A percentile compares a stretch with the other conserved stretches of the same genome.
phyloP scores from a whole-genome alignment of 208 protist genomes.

The Phytomonas francai region DNA sequence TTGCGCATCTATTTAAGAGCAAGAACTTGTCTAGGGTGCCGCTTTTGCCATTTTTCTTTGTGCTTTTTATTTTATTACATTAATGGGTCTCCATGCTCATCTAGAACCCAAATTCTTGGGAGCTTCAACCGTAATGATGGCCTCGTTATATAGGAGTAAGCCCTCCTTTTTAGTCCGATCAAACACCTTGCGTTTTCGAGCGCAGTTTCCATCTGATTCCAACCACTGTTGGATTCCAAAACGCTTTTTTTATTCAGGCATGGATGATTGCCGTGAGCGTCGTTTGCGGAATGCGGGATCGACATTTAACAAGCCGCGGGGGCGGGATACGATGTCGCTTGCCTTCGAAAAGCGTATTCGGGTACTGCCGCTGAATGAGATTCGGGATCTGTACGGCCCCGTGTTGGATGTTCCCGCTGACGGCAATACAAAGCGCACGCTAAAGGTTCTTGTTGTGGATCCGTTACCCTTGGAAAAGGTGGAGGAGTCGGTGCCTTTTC shows the following conservation, averaged over 20 bases:
- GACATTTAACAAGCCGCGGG: conserved; percentile 71
- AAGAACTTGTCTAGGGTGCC: too few relatives aligned
- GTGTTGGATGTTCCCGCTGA: conserved; percentile 10
- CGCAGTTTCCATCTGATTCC: not conserved
- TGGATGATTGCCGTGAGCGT: conserved; percentile 59
- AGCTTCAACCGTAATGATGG: not conserved
- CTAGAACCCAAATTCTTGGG: too few relatives aligned
- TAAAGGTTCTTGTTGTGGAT: conserved; percentile 61
- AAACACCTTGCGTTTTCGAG: not conserved
- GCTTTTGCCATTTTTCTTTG: too few relatives aligned
- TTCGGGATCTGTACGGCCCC: conserved; percentile 21
- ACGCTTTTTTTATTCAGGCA: conserved; percentile 56
- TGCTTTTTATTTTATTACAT: too few relatives aligned
- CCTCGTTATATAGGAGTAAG: not conserved
- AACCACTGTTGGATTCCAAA: not conserved
- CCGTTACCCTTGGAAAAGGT: conserved; percentile 30
- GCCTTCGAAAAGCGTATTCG: conserved; percentile 65
- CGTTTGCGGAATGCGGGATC: conserved; percentile 50
- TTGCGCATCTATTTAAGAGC: too few relatives aligned
- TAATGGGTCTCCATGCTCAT: too few relatives aligned
- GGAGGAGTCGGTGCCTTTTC: conserved; percentile 33
- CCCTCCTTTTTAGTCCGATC: not conserved
- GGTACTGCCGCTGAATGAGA: conserved; percentile 19
- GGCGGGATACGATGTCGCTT: conserved; percentile 63
- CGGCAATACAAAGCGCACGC: conserved; percentile 16